A percentile compares a stretch with the other conserved stretches of the same genome.
These are phyloP conservation scores for Waltiozyma solani DNA, from an alignment of 1,139 yeast genomes.

Conservation along the genomic window DNA sequence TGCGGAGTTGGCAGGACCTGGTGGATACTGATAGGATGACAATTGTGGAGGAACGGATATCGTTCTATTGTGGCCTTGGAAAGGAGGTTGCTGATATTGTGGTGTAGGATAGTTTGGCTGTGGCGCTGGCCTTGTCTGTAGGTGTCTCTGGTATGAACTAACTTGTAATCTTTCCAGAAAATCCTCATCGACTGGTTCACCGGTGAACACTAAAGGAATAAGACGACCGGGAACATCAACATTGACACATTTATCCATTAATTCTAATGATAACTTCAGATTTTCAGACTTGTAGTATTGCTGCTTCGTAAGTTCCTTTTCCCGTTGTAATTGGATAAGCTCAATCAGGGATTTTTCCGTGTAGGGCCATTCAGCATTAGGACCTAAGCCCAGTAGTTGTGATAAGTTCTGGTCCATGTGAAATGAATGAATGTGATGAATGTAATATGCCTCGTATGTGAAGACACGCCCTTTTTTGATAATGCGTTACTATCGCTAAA, in stretches of 20 bases:
- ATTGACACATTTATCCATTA: slow-evolving; percentile 50
- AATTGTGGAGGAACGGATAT: slow-evolving; percentile 1
- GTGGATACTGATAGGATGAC: too few species aligned
- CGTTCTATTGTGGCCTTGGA: slow-evolving; percentile 1
- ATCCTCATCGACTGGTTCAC: slow-evolving; percentile 13
- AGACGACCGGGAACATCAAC: slow-evolving; percentile 58
- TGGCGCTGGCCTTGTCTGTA: not conserved
- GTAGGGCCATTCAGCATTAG: slow-evolving; percentile 41
- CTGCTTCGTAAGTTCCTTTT: slow-evolving; percentile 80
- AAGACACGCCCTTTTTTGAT: too few species aligned
- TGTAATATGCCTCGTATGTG: too few species aligned
- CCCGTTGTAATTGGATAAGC: slow-evolving; percentile 54
- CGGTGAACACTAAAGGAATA: slow-evolving; percentile 52
- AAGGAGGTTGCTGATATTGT: slow-evolving; percentile 1
- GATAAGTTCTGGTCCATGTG: slow-evolving; percentile 15
- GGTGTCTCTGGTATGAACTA: not conserved
- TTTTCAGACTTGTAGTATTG: slow-evolving; percentile 64
- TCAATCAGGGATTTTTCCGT: slow-evolving; percentile 54
- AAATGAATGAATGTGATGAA: too few species aligned
- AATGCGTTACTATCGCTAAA: too few species aligned
- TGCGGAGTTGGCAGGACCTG: too few species aligned
- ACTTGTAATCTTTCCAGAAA: slow-evolving; percentile 1
- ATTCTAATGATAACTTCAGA: slow-evolving; percentile 47
- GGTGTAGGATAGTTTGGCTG: slow-evolving; percentile 1
- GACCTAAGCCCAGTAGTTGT: slow-evolving; percentile 42